Conservation (phyloP, 2,329 filamentous ascomycete genomes). For the Fusarium ambrosium region DNA sequence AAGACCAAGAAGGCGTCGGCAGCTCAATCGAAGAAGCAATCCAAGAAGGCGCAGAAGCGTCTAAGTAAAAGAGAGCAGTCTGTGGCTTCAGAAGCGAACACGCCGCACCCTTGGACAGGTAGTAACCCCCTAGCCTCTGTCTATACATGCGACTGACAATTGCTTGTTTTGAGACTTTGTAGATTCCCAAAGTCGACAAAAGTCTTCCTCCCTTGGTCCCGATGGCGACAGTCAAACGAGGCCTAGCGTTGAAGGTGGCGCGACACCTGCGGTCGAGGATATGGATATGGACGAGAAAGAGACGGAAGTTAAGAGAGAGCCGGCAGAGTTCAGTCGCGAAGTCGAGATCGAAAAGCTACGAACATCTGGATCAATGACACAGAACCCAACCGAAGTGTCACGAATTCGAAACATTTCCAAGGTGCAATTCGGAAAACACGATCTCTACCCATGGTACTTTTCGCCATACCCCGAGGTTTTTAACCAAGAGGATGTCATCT, state of each 20-base stretch:
- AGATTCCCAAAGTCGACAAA: conserved; percentile 61
- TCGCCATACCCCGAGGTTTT: conserved; percentile 95
- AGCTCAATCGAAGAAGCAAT: conserved; percentile 67
- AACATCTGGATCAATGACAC: conserved; percentile 97
- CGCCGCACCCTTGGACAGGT: conserved; percentile 66
- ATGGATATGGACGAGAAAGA: conserved; percentile 69
- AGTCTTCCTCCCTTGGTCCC: conserved; percentile 57
- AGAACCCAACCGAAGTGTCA: conserved; percentile 96
- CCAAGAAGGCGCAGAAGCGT: conserved; percentile 72
- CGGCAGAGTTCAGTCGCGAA: conserved; percentile 77
- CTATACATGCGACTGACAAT: neutral
- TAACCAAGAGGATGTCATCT: conserved; percentile 89
- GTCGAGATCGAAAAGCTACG: conserved; percentile 97
- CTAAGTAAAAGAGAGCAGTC: conserved; percentile 69
- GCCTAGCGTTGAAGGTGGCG: conserved; percentile 58
- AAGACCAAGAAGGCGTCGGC: conserved; percentile 80
- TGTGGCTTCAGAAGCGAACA: conserved; percentile 65
- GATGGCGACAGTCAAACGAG: conserved; percentile 62
- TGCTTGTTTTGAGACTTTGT: conserved; percentile 56
- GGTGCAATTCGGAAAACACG: conserved; percentile 92
- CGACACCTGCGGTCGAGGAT: conserved; percentile 63
- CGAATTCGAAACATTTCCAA: conserved; percentile 95
- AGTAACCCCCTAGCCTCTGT: conserved; percentile 4
- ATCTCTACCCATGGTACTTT: conserved; percentile 99
- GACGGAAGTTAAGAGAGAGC: conserved; percentile 61